Evolutionary conservation across 805 yeast genomes (phyloP), one percentile per base, ranked within the genome.

Genomic region (Kuraishia borneana): DNA sequence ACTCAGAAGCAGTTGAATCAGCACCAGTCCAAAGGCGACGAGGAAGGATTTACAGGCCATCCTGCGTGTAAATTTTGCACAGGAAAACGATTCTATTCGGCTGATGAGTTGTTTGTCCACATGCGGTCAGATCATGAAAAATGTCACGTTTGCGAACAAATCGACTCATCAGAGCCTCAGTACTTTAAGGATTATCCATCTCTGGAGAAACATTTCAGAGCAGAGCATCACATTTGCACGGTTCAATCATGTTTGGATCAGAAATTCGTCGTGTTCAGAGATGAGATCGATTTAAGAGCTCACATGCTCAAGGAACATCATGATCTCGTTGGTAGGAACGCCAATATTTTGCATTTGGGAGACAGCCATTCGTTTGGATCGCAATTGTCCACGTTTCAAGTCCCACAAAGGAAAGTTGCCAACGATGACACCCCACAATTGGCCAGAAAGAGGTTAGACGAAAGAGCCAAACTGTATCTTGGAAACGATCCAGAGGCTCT

Each of bases 181-280:
- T 87, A 83, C 56, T 92, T 80, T 58, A 67, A 67, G 42, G 70
- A 88, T 53, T 89, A 89, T 50, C 80, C 80, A 30, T 63, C 73
- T 26, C 63, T 92, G 36, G 81, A 75, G 44, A 60, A 62, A 12
- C 99, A 92, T 61, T 92, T 92, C 56, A 65, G 61, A 43, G 53
- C 50, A 3, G 74, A 68, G 28, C 99, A 92, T 55, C 84, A 63
- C 54, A 74, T 76, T 12, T 92, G 99, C 58, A 65, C 69, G 21
- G 80, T 82, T 14, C 83, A 73, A 32, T 48, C 69, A 9, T 92
- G 99, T 58, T 56, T 88, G 32, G 97, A 88, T 36, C 76, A 82
- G 54, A 83, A 83, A 51, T 89, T 92, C 58, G 92, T 92, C 17
- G 98, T 89, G 1, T 92, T 92, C 51, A 70, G 78, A 17, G 89